phyloP scores from a whole-genome alignment of 306 rosid genomes.

The Cucumis sativus region Cucumber_9930_V3 NC_026660.2:5347001-5347500 shows the following conservation, averaged over 20 bases:
- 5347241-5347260: neutral
- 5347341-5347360: neutral
- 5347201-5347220: neutral
- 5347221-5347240: neutral
- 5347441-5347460: neutral
- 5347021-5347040: neutral
- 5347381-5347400: neutral
- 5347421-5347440: neutral
- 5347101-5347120: neutral
- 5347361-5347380: neutral
- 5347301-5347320: neutral
- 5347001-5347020: neutral
- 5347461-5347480: neutral
- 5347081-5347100: constrained; percentile 2
- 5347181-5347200: neutral
- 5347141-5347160: constrained; percentile 1
- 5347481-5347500: neutral
- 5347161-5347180: neutral
- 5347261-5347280: neutral
- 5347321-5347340: neutral
- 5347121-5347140: neutral
- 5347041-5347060: neutral
- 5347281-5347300: neutral
- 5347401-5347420: neutral
- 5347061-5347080: neutral